Percentiles rank a stretch among this genome's conserved stretches.
These are phyloP conservation scores for Heterobasidion irregulare DNA, from an alignment of 1,284 basidiomycete species.

Conservation along the genomic window DNA sequence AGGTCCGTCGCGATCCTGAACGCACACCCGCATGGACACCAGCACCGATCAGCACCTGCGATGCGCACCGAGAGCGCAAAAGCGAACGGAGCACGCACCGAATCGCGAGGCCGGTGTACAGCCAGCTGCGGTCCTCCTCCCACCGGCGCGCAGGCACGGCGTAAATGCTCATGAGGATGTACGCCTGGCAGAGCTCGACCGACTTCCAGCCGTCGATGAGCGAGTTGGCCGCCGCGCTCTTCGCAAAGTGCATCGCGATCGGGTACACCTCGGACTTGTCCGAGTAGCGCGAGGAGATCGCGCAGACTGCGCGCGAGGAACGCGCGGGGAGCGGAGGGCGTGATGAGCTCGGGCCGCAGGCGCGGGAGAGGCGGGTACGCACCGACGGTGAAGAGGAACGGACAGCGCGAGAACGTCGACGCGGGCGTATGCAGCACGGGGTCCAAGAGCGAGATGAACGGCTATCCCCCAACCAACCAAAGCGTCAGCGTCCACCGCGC, in stretches of 20 bases:
- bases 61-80: neutral
- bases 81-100: conserved; percentile 31
- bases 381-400: conserved; percentile 79
- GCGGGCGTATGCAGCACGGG: conserved; percentile 66
- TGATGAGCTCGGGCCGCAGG: neutral
- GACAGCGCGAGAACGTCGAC: conserved; percentile 68
- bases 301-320: conserved; percentile 45
- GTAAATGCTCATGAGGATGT: conserved; percentile 73
- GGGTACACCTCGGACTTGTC: conserved; percentile 76
- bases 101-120: conserved; percentile 75
- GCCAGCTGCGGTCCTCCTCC: conserved; percentile 79
- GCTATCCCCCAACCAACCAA: conserved; percentile 27
- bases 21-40: neutral
- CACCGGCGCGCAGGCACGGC: conserved; percentile 70
- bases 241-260: conserved; percentile 82
- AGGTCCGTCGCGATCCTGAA: conserved; percentile 72
- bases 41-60: neutral
- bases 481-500: conserved; percentile 4
- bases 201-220: conserved; percentile 77
- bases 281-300: conserved; percentile 64
- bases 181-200: conserved; percentile 49
- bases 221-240: conserved; percentile 70
- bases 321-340: neutral
- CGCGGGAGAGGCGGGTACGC: conserved; percentile 23
- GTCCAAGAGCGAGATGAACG: conserved; percentile 68